Evolutionary conservation across 495 filamentous ascomycete species (phyloP).

Genomic region (Cercophora sp.): DNA sequence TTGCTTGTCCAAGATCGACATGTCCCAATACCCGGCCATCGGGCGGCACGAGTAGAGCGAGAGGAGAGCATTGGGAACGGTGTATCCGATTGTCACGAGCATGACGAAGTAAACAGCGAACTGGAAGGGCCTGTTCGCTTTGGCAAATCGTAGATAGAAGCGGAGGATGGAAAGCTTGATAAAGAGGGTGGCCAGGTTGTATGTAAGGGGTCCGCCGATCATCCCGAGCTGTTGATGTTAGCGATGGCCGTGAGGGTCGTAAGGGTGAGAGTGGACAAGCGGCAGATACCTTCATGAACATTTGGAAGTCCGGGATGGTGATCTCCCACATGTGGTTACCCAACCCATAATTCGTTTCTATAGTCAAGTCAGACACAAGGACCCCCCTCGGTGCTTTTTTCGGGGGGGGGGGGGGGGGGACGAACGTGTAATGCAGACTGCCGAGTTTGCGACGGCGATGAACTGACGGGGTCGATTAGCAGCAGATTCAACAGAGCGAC

Average conservation of each 20-base stretch:
- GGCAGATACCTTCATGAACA: slow-evolving; percentile 8
- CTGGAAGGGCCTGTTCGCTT: slow-evolving; percentile 17
- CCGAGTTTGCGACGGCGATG: slow-evolving; percentile 7
- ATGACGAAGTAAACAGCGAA: slow-evolving; percentile 24
- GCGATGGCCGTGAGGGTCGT: background rate
- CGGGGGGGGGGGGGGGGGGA: background rate
- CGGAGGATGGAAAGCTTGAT: slow-evolving; percentile 29
- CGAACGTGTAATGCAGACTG: slow-evolving; percentile 1
- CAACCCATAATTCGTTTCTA: slow-evolving; percentile 8
- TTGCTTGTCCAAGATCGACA: slow-evolving; percentile 7
- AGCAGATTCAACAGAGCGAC: background rate
- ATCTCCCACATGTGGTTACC: slow-evolving; percentile 13
- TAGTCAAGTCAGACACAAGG: background rate
- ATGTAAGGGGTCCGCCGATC: slow-evolving; percentile 20
- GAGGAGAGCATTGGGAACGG: slow-evolving; percentile 15
- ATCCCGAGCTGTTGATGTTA: slow-evolving; percentile 14
- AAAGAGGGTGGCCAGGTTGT: slow-evolving; percentile 28
- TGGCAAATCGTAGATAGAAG: slow-evolving; percentile 29
- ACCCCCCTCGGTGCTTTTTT: background rate
- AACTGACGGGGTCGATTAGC: background rate
- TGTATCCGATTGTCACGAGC: slow-evolving; percentile 22
- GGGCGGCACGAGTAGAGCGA: slow-evolving; percentile 25
- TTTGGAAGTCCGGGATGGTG: background rate
- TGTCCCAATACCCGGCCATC: slow-evolving; percentile 25
- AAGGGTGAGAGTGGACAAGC: background rate